Percentiles rank a stretch among this genome's conserved stretches.
phyloP scores from a whole-genome alignment of 2,329 filamentous ascomycete genomes.

The Drechmeria coniospora region DNA sequence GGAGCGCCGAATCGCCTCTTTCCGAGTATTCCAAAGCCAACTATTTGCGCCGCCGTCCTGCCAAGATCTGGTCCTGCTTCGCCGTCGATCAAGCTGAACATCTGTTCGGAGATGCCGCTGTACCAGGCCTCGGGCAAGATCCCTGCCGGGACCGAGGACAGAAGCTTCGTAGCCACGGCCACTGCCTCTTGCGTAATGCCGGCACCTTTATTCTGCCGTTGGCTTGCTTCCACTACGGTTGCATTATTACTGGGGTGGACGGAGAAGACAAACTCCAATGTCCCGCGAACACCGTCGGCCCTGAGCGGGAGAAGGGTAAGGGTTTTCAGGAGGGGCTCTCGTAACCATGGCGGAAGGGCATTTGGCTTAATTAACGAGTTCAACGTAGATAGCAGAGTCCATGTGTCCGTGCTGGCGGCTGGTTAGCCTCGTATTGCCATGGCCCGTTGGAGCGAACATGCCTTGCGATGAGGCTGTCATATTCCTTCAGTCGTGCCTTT shows the following conservation, averaged over 20 bases:
- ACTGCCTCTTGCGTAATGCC: slow-evolving; percentile 55
- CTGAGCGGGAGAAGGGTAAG: slow-evolving; percentile 47
- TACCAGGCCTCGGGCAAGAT: slow-evolving; percentile 46
- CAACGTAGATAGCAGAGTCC: slow-evolving; percentile 43
- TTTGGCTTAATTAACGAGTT: slow-evolving; percentile 49
- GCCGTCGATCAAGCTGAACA: slow-evolving; percentile 47
- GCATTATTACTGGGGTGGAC: slow-evolving; percentile 42
- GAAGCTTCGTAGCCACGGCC: slow-evolving; percentile 43
- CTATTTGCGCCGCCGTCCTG: slow-evolving; percentile 20
- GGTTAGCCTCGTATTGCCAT: slow-evolving; percentile 3
- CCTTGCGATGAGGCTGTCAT: slow-evolving; percentile 33
- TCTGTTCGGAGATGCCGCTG: slow-evolving; percentile 40
- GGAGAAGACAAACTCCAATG: slow-evolving; percentile 55
- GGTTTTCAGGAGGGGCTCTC: slow-evolving; percentile 35
- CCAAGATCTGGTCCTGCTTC: slow-evolving; percentile 17
- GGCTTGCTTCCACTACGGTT: slow-evolving; percentile 21
- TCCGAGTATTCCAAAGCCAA: slow-evolving; percentile 47
- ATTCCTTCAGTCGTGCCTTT: slow-evolving; percentile 21
- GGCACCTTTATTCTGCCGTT: slow-evolving; percentile 39
- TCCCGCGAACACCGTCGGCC: slow-evolving; percentile 47
- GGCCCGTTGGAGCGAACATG: slow-evolving; percentile 13
- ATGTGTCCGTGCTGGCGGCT: slow-evolving; percentile 20
- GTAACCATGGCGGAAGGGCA: slow-evolving; percentile 43
- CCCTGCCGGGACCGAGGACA: slow-evolving; percentile 42
- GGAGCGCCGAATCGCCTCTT: slow-evolving; percentile 48